phyloP scores from a whole-genome alignment of 805 yeast species.

The Wickerhamiella spandovensis region DNA sequence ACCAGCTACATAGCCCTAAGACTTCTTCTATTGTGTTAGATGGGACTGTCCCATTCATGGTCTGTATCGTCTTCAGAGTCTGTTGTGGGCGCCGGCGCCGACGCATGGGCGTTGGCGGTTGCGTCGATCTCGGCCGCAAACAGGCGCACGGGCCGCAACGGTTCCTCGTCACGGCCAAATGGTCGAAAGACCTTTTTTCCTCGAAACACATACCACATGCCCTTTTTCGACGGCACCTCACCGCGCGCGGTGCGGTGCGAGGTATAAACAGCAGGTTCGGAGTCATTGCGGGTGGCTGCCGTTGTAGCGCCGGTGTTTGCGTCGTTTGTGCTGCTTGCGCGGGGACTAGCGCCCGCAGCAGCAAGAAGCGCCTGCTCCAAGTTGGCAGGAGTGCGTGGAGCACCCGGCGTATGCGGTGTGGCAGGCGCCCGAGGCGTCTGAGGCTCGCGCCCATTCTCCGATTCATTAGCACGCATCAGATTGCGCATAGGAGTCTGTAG shows the following conservation, averaged over 20 bases:
- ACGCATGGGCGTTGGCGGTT: neutral
- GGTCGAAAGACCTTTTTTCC: constrained; percentile 28
- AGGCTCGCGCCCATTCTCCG: too few relatives aligned
- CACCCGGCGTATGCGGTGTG: neutral
- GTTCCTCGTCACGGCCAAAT: constrained; percentile 18
- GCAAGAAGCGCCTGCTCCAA: neutral
- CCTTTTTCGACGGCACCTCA: constrained; percentile 5
- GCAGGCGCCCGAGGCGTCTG: neutral
- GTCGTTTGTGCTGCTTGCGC: neutral
- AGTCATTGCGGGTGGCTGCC: neutral
- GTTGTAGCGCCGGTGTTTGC: neutral
- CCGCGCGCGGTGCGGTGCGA: neutral
- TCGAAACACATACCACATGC: constrained; percentile 28
- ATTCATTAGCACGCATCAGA: too few relatives aligned
- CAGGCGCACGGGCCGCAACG: constrained; percentile 13
- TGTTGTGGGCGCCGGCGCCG: neutral
- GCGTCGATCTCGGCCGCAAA: constrained; percentile 9
- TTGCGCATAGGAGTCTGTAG: too few relatives aligned
- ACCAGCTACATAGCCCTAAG: too few relatives aligned
- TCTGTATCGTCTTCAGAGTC: constrained; percentile 14
- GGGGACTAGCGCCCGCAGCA: neutral
- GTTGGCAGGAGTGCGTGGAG: neutral
- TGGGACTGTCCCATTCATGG: constrained; percentile 9
- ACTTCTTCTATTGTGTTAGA: too few relatives aligned
- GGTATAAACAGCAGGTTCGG: constrained; percentile 1